Percentiles rank a stretch among this genome's conserved stretches.
Conservation (phyloP, 148 eudicot genomes). For the Dysphania ambrosioides region DNA sequence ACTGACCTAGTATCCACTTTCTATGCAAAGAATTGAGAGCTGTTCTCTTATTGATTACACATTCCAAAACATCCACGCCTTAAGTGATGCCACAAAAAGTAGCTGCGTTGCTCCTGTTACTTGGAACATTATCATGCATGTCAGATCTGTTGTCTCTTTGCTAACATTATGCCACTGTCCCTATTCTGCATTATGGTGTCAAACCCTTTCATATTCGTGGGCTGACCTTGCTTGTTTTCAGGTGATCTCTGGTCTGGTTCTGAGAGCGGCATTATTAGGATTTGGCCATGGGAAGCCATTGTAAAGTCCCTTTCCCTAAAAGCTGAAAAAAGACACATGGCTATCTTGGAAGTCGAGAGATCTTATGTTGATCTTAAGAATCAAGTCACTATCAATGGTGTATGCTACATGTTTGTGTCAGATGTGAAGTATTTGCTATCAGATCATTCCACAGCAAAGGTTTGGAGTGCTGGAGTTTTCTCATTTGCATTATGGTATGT, state of each 20-base stretch:
- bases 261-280: slow-evolving; percentile 72
- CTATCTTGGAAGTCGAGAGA: slow-evolving; percentile 67
- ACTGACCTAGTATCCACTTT: neutral
- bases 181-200: neutral
- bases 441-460: slow-evolving; percentile 69
- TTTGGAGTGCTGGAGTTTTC: slow-evolving; percentile 81
- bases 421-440: slow-evolving; percentile 75
- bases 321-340: slow-evolving; percentile 79
- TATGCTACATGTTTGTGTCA: slow-evolving; percentile 60
- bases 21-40: neutral
- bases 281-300: slow-evolving; percentile 95
- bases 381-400: slow-evolving; percentile 62
- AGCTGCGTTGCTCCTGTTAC: neutral
- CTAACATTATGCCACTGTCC: neutral
- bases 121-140: neutral
- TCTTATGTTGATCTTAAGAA: slow-evolving; percentile 83
- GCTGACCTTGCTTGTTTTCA: slow-evolving; percentile 27
- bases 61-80: no score
- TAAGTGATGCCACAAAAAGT: neutral
- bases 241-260: slow-evolving; percentile 97
- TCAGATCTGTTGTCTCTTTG: neutral
- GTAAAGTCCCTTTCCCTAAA: slow-evolving; percentile 62
- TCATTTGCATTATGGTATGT: slow-evolving; percentile 88
- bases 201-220: slow-evolving; percentile 5
- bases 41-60: neutral